A percentile compares a stretch with the other conserved stretches of the same genome.
phyloP scores from a whole-genome alignment of 2,329 filamentous ascomycete species.

The Fusarium kyushuense region DNA sequence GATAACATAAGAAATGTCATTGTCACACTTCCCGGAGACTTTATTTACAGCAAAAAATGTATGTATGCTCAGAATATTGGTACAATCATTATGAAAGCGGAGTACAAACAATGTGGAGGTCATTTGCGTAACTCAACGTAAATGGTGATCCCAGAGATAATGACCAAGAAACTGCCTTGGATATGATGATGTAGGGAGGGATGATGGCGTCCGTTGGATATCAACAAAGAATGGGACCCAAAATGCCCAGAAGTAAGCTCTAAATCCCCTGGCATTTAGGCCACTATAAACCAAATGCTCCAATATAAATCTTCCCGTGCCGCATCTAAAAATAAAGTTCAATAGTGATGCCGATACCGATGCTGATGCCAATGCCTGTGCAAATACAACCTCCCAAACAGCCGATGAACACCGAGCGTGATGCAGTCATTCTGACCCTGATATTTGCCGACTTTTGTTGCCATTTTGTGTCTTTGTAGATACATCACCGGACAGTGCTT shows the following conservation, averaged over 20 bases:
- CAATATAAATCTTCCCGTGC: background rate
- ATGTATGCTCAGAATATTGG: background rate
- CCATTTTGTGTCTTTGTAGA: background rate
- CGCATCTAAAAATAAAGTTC: background rate
- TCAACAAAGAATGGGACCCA: slow-evolving; percentile 2
- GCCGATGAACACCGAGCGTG: slow-evolving; percentile 21
- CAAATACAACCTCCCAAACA: slow-evolving; percentile 1
- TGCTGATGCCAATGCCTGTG: background rate
- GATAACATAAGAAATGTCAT: background rate
- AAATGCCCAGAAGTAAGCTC: no score
- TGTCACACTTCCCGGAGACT: background rate
- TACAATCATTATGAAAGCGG: background rate
- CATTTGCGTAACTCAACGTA: background rate
- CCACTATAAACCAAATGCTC: slow-evolving; percentile 19
- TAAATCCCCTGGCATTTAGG: background rate
- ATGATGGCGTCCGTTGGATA: background rate
- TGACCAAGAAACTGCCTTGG: background rate
- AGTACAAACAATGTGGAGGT: background rate
- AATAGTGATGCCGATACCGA: background rate
- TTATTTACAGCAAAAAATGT: background rate
- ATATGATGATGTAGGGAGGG: background rate
- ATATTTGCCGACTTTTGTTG: background rate
- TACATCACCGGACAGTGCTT: slow-evolving; percentile 4
- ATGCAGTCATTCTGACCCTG: slow-evolving; percentile 15
- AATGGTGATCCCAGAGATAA: background rate